phyloP scores from a whole-genome alignment of 148 eudicot species.

The Rhododendron ferrugineum region DNA sequence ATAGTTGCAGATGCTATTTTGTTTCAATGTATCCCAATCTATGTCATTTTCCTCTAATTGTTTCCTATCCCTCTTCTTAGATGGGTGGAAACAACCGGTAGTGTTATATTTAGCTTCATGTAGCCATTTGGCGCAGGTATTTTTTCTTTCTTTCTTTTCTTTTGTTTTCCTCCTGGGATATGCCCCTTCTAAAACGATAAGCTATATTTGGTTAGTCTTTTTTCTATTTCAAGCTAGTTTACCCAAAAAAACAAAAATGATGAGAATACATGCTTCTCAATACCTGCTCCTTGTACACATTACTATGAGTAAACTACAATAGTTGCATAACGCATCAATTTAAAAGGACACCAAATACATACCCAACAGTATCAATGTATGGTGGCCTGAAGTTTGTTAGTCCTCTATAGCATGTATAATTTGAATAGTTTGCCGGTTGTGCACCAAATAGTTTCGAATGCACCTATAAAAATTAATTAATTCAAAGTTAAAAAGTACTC shows the following conservation, averaged over 20 bases:
- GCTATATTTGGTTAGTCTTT: too few species aligned
- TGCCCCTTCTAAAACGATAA: too few species aligned
- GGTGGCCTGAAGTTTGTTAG: conserved; percentile 14
- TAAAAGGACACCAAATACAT: neutral
- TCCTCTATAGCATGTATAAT: conserved; percentile 26
- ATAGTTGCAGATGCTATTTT: too few species aligned
- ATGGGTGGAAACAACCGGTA: too few species aligned
- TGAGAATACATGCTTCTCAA: neutral
- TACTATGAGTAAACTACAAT: neutral
- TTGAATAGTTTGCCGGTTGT: conserved; percentile 21
- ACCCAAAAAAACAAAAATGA: neutral
- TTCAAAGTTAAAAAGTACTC: neutral
- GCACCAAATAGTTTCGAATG: conserved; percentile 22
- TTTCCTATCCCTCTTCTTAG: too few species aligned
- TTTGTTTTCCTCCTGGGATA: too few species aligned
- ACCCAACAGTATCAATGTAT: conserved; percentile 14
- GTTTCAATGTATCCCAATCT: too few species aligned
- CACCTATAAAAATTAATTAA: conserved; percentile 9
- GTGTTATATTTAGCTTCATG: too few species aligned
- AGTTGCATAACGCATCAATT: neutral
- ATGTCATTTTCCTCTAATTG: too few species aligned
- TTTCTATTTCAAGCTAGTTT: too few species aligned
- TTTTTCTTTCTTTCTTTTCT: too few species aligned
- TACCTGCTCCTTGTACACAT: neutral
- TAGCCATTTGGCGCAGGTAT: too few species aligned